Evolutionary conservation across 176 grass and related monocot species (phyloP), one percentile per base, ranked within the genome.

Genomic region (Themeda triandra): DNA sequence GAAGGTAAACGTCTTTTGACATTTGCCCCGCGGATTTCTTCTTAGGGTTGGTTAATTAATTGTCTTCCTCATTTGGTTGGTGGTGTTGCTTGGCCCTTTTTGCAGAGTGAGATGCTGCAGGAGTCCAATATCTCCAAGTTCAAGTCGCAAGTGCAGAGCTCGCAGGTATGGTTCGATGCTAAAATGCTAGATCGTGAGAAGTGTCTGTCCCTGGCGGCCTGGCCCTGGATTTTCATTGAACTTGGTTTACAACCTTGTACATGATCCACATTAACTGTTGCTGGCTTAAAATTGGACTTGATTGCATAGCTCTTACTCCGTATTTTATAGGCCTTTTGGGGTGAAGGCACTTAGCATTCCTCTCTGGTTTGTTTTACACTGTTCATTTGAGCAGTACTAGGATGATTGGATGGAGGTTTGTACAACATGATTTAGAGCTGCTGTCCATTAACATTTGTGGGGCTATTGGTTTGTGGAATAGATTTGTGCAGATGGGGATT

Each of bases 51-150:
- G 9, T 41, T 41, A 2, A 8, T 5, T 39, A 39, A 39, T 41
- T 41, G 39, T 41, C 9, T 41, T 41, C 8, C 39, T 41, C 1
- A 41, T 41, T 41, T 41, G 39, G 39, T 41, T 41, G 39, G 39
- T 10, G 39, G 39, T 41, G 39, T 10, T 77, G 64, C 15, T 51
- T 85, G 25, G 15, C 63, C n/a, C n/a, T 5, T 5, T 1, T 25
- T 54, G 71, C 83, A 98, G 96, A 49, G 87, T 69, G 96, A 92
- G 83, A 95, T 98, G 96, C 84, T 91, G 78, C 96, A 98, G 76
- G 96, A 98, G 77, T 79, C 96, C 33, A 85, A 86, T 69, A 84
- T 94, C 81, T 95, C 96, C 68, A 95, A 95, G 87, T 98, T 98
- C 80, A 95, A 95, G 88, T 81, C 89, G 29, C 87, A 98, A 86